Conservation (phyloP, 148 eudicot genomes). For the Camellia japonica region DNA sequence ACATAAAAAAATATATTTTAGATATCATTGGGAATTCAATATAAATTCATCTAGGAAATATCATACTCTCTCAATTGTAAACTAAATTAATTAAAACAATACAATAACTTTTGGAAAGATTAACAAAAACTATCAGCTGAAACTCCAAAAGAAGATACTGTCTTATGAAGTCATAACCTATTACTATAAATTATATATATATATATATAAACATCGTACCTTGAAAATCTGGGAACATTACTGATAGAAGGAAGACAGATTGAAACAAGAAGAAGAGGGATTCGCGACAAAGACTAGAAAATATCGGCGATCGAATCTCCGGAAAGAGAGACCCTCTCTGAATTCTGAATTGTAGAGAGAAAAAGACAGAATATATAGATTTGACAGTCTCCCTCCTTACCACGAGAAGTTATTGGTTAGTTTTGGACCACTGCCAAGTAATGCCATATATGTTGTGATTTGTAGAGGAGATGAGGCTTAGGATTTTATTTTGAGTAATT, state of each 20-base stretch:
- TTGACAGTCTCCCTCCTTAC: constrained; percentile 57
- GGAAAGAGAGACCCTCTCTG: constrained; percentile 34
- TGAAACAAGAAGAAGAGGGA: constrained; percentile 22
- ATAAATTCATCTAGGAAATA: not conserved
- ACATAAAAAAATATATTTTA: not conserved
- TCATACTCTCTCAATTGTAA: not conserved
- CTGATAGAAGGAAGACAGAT: constrained; percentile 29
- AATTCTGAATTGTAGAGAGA: constrained; percentile 2
- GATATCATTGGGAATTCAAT: not conserved
- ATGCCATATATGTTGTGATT: too few relatives aligned
- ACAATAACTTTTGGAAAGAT: not conserved
- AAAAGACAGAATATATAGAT: constrained; percentile 49
- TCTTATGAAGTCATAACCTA: not conserved
- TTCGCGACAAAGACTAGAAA: constrained; percentile 23
- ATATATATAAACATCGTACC: constrained; percentile 30
- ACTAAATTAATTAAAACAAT: not conserved
- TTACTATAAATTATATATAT: not conserved
- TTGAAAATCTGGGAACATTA: constrained; percentile 51
- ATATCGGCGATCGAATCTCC: constrained; percentile 52
- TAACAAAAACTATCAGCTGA: not conserved
- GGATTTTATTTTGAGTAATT: too few relatives aligned
- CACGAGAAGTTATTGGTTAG: constrained; percentile 1
- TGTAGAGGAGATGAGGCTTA: too few relatives aligned
- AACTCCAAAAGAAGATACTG: constrained; percentile 10
- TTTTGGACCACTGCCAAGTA: too few relatives aligned